Evolutionary conservation across 73 alveolate species (phyloP).

Genomic region (Tetrahymena thermophila): DNA sequence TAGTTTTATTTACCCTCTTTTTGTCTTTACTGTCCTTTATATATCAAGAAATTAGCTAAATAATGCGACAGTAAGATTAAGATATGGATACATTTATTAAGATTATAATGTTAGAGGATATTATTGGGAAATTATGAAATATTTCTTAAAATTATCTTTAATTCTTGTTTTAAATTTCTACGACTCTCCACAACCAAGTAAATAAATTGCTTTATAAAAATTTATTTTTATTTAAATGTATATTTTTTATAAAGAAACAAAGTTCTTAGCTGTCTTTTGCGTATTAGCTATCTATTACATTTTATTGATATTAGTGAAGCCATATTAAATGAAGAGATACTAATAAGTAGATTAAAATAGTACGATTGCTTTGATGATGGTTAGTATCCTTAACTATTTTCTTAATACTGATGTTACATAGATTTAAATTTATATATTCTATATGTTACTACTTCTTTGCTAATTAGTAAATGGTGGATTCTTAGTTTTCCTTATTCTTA

Average conservation of each 20-base stretch:
- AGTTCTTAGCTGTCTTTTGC: background rate
- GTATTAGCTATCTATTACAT: background rate
- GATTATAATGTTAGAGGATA: background rate
- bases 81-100: background rate
- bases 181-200: background rate
- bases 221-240: background rate
- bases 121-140: background rate
- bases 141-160: background rate
- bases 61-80: background rate
- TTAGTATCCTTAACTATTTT: background rate
- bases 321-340: background rate
- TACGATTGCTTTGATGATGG: background rate
- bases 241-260: background rate
- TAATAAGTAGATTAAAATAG: background rate
- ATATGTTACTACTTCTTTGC: background rate
- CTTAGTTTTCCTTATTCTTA: background rate
- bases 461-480: background rate
- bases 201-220: background rate
- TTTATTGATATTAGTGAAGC: background rate
- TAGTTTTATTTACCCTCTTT: background rate
- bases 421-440: background rate
- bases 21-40: background rate
- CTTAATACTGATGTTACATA: background rate
- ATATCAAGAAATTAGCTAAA: background rate
- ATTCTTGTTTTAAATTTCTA: background rate